These are phyloP conservation scores for Salix caprea DNA, from an alignment of 345 rosid species.

Conservation along the genomic window DNA sequence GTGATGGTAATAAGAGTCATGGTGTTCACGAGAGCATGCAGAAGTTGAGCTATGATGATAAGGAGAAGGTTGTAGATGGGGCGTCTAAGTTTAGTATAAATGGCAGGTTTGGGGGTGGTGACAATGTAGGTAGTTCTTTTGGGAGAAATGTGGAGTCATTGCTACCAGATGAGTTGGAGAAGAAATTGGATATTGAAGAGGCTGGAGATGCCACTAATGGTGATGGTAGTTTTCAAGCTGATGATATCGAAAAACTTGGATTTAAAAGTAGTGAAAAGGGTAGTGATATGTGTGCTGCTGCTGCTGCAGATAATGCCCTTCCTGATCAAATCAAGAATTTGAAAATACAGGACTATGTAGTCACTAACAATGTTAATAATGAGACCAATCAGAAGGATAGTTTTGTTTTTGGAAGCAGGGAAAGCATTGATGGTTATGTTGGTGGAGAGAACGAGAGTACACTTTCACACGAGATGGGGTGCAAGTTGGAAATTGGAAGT, in stretches of 20 bases:
- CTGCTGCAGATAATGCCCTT: slow-evolving; percentile 29
- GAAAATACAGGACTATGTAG: slow-evolving; percentile 35
- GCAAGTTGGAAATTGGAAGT: slow-evolving; percentile 50
- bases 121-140: slow-evolving; percentile 18
- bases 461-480: slow-evolving; percentile 47
- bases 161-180: slow-evolving; percentile 44
- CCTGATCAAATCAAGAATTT: slow-evolving; percentile 43
- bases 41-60: slow-evolving; percentile 45
- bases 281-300: slow-evolving; percentile 22
- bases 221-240: not conserved
- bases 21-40: slow-evolving; percentile 32
- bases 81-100: not conserved
- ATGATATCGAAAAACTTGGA: slow-evolving; percentile 12
- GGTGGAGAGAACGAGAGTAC: slow-evolving; percentile 41
- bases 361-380: slow-evolving; percentile 11
- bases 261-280: slow-evolving; percentile 7
- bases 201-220: slow-evolving; percentile 11
- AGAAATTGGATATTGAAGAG: slow-evolving; percentile 43
- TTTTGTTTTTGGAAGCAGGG: slow-evolving; percentile 20
- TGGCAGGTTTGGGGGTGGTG: slow-evolving; percentile 11
- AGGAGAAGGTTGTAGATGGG: slow-evolving; percentile 10
- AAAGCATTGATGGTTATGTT: slow-evolving; percentile 14
- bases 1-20: slow-evolving; percentile 14
- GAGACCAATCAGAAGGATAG: slow-evolving; percentile 16
- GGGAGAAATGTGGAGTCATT: slow-evolving; percentile 24